A percentile compares a stretch with the other conserved stretches of the same genome.
Evolutionary conservation across 257 asterid genomes (phyloP).

Genomic region (Misopates orontium): DNA sequence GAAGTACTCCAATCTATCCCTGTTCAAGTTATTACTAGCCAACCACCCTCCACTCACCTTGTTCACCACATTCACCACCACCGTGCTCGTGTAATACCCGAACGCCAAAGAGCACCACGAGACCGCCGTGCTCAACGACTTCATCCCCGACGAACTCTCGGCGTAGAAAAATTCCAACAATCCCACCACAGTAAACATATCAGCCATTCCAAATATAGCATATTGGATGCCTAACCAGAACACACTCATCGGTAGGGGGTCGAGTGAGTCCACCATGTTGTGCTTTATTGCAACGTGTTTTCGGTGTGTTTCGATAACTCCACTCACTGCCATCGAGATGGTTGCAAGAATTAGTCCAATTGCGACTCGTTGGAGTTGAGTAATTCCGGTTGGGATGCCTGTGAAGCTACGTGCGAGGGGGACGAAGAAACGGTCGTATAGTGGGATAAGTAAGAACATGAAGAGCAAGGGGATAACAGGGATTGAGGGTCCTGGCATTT

Average conservation of each 20-base stretch:
- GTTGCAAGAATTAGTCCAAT: constrained; percentile 65
- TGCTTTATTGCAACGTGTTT: constrained; percentile 47
- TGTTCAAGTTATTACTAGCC: constrained; percentile 54
- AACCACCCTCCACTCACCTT: constrained; percentile 70
- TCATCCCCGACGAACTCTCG: constrained; percentile 69
- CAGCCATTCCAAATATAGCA: constrained; percentile 66
- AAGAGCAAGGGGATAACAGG: constrained; percentile 61
- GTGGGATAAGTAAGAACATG: constrained; percentile 56
- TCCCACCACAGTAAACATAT: constrained; percentile 70
- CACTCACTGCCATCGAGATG: constrained; percentile 66
- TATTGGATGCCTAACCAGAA: constrained; percentile 72
- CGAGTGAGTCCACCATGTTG: constrained; percentile 48
- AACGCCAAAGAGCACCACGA: constrained; percentile 71
- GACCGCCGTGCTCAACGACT: constrained; percentile 63
- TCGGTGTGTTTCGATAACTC: constrained; percentile 53
- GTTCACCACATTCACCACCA: constrained; percentile 64
- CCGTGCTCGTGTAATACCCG: constrained; percentile 65
- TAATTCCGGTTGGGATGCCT: constrained; percentile 71
- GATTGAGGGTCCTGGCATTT: constrained; percentile 69
- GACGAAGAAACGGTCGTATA: constrained; percentile 53
- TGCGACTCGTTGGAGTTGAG: constrained; percentile 67
- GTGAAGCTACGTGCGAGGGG: constrained; percentile 59
- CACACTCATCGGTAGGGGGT: constrained; percentile 59
- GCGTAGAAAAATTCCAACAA: constrained; percentile 68
- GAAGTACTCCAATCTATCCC: constrained; percentile 64